Base-by-base conservation (phyloP, 1,139 yeast genomes). In the Suhomyces terraborum region DNA sequence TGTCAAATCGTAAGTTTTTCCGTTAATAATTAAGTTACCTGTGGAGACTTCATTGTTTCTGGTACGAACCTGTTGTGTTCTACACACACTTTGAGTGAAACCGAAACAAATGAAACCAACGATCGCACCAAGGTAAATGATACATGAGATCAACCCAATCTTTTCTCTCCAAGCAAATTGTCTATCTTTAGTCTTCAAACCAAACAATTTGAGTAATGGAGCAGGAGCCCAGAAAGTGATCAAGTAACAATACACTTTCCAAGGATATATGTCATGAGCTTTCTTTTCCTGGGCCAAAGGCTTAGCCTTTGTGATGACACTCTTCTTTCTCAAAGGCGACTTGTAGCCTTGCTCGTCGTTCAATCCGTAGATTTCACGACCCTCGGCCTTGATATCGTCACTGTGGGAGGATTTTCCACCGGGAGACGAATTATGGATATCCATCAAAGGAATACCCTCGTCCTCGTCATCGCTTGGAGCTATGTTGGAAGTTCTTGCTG, bases 101-200 rank as follows among this genome's bases (percentile, higher is more conserved):
- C 98, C 98, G 65, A 91, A 91, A 2, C 96, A 88, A 49, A 91
- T 69, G 59, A 75, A 93, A 1, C 95, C 96, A 33, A 91, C 87
- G 49, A 86, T 66, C 0, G 88, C 80, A 37, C 94, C 97, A 43
- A 86, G 67, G 52, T 78, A 79, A 22, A 84, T 53, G 54, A 93
- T 88, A 47, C 89, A 74, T 2, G 94, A 75, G 40, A 93, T 73
- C 41, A 93, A 73, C 1, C 88, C 98, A 33, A 91, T 84, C 60
- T 93, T 93, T 61, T 93, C 98, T 59, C 98, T 77, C 98, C 98
- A 93, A 0, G 98, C 98, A 71, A 82, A 80, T 61, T 88, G 97
- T 49, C 96, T 79, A 38, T 82, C 89, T 53, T 80, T 80, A 21
- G 87, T 82, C 30, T 77, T 77, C 75, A 91, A 77, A 4, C 98